phyloP scores from a whole-genome alignment of 768 basidiomycete genomes.

The Auricularia heimuer region DNA sequence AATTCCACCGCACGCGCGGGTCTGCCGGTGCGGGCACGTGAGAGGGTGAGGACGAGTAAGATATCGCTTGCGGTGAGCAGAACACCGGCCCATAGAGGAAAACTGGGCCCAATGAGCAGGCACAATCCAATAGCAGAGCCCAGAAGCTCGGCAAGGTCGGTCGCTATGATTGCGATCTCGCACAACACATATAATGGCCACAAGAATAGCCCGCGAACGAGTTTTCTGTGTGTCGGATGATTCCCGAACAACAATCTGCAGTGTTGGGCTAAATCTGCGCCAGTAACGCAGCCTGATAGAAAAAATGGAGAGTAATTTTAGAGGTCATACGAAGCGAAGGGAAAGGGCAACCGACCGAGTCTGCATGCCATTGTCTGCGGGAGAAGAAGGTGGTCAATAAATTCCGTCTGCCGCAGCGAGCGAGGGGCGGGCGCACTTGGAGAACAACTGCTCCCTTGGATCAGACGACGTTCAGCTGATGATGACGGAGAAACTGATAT shows the following conservation, averaged over 20 bases:
- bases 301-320: not conserved
- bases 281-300: slow-evolving; percentile 13
- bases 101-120: slow-evolving; percentile 51
- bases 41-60: slow-evolving; percentile 56
- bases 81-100: slow-evolving; percentile 63
- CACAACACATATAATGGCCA: slow-evolving; percentile 53
- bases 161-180: slow-evolving; percentile 61
- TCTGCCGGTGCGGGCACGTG: slow-evolving; percentile 48
- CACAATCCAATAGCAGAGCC: slow-evolving; percentile 74
- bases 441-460: not conserved
- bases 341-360: slow-evolving; percentile 36
- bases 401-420: too few species aligned
- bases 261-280: slow-evolving; percentile 48
- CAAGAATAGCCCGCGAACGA: slow-evolving; percentile 49
- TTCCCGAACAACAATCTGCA: slow-evolving; percentile 57
- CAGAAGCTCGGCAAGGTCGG: slow-evolving; percentile 73
- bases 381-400: not conserved
- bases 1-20: slow-evolving; percentile 63
- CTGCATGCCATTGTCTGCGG: slow-evolving; percentile 62
- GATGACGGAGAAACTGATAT: slow-evolving; percentile 38
- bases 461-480: not conserved
- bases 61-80: slow-evolving; percentile 62
- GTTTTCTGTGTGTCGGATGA: slow-evolving; percentile 44
- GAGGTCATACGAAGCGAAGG: not conserved
- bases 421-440: not conserved